Base-by-base conservation (phyloP, 441 rosid species). In the Melastoma candidum region DNA sequence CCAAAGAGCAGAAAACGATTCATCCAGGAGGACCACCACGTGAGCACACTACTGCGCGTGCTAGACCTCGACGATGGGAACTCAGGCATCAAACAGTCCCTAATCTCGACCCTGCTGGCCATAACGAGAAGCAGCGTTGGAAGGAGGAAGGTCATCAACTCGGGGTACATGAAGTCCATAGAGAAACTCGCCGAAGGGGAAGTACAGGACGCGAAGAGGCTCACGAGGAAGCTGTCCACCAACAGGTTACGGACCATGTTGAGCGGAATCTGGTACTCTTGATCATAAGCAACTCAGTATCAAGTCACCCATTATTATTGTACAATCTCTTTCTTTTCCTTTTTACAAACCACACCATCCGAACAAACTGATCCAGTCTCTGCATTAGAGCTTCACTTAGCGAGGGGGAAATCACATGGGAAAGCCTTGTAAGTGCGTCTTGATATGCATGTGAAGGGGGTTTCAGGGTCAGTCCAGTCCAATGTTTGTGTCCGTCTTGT, bases 181-280 rank as follows among this genome's bases (percentile, higher is more conserved):
- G 59, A 55, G n/a, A 55, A 12, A 32, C 59, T 55, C 1, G 59
- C 49, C 0, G 49, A 46, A 7, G 12, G 22, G 0, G 59, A 55
- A 22, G 59, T 27, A 25, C 29, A 36, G 1, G 59, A 45, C 10
- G 59, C 59, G 0, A 55, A 55, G 36, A 45, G 59, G 1, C 59
- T 55, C 5, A 48, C 13, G 48, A 55, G 49, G 49, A 55, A 55
- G 39, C 59, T 55, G 13, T 55, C 59, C 22, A 14, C 48, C 0
- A 55, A 55, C 48, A 44, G 46, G 44, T 82, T 92, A 67, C 79
- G 90, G 1, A 79, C 71, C 39, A 61, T 92, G 64, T 68, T 88
- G 47, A 81, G 66, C 67, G 92, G 95, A 70, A 29, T 29, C 36
- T 29, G 36, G 36, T 3, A 29, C 36, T 29, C 36, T 6, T 29